phyloP scores from a whole-genome alignment of 345 rosid species.

The Dipteronia dyeriana region DNA sequence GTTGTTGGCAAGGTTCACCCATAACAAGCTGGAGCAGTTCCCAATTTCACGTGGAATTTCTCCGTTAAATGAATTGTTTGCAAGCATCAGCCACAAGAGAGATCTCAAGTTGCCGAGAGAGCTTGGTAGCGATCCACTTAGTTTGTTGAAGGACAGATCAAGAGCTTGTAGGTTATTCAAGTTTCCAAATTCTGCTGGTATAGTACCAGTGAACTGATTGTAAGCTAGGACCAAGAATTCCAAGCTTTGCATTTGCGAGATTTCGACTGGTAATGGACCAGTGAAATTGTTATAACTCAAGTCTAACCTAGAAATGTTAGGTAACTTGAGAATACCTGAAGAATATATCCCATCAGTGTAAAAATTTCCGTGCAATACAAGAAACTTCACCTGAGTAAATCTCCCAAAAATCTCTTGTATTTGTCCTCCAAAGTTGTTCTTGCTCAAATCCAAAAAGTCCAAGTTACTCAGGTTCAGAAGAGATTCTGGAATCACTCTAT shows the following conservation, averaged over 20 bases:
- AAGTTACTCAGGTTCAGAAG: slow-evolving; percentile 57
- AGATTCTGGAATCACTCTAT: slow-evolving; percentile 60
- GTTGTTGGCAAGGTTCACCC: slow-evolving; percentile 89
- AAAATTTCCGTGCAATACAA: slow-evolving; percentile 57
- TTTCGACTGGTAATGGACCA: slow-evolving; percentile 63
- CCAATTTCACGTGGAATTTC: slow-evolving; percentile 75
- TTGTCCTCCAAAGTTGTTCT: slow-evolving; percentile 60
- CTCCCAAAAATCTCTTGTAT: slow-evolving; percentile 72
- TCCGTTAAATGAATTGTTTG: slow-evolving; percentile 67
- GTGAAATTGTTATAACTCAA: slow-evolving; percentile 75
- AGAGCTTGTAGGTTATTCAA: slow-evolving; percentile 64
- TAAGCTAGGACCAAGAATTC: slow-evolving; percentile 63
- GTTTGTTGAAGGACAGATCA: slow-evolving; percentile 79
- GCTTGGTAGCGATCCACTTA: slow-evolving; percentile 66
- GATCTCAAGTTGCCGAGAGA: slow-evolving; percentile 66
- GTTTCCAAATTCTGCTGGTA: slow-evolving; percentile 74
- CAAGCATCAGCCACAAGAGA: slow-evolving; percentile 94
- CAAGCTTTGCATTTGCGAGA: slow-evolving; percentile 55
- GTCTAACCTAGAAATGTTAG: slow-evolving; percentile 60
- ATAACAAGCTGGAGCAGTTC: slow-evolving; percentile 73
- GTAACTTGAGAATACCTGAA: slow-evolving; percentile 68
- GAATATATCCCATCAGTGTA: slow-evolving; percentile 63
- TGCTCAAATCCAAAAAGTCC: slow-evolving; percentile 70
- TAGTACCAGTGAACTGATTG: slow-evolving; percentile 63
- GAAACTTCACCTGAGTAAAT: slow-evolving; percentile 59